Percentiles rank a stretch among this genome's conserved stretches.
phyloP scores from a whole-genome alignment of 2,329 filamentous ascomycete genomes.

The Leptographium galeiforme region DNA sequence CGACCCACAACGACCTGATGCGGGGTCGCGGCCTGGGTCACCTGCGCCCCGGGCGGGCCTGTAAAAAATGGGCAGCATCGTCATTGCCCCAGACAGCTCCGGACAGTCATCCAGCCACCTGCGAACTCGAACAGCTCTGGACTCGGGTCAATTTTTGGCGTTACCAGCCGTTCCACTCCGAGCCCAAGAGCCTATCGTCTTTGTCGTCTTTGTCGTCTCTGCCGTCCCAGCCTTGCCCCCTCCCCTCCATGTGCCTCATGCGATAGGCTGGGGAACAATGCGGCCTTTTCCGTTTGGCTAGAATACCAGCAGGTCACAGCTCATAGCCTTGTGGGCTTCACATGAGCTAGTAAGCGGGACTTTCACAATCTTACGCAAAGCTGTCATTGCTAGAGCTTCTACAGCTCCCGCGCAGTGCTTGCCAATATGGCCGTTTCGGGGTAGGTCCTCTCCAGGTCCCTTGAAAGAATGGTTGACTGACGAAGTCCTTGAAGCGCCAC shows the following conservation, averaged over 20 bases:
- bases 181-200: neutral
- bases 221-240: neutral
- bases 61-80: neutral
- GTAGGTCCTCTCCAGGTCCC: neutral
- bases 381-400: neutral
- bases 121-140: neutral
- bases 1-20: neutral
- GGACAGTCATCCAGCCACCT: no score
- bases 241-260: neutral
- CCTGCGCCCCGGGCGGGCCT: neutral
- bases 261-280: neutral
- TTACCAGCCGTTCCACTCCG: no score
- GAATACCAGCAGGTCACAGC: neutral
- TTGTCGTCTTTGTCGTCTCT: neutral
- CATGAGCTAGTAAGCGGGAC: neutral
- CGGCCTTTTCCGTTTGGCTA: neutral
- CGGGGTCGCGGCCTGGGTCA: neutral
- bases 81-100: neutral
- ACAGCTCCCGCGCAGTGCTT: neutral
- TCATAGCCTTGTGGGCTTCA: neutral
- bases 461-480: neutral
- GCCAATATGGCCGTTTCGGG: neutral
- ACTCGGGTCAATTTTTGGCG: neutral
- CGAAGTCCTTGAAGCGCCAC: conserved; percentile 29
- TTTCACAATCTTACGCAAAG: neutral